Conservation (phyloP, 2,329 filamentous ascomycete species). For the Phialophora chinensis region DNA sequence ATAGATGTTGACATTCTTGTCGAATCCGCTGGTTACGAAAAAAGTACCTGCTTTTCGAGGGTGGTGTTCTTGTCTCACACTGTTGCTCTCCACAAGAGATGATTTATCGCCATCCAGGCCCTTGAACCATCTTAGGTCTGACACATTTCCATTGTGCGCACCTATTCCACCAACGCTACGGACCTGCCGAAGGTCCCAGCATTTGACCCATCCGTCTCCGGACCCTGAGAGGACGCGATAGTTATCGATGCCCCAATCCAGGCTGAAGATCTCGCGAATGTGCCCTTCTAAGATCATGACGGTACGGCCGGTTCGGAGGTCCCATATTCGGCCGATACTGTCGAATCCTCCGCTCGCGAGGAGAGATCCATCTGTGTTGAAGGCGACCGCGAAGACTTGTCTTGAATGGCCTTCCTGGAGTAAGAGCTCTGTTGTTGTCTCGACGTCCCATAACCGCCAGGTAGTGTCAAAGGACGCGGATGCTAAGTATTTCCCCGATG, state of each 20-base stretch:
- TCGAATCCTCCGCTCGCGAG: conserved; percentile 91
- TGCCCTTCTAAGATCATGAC: conserved; percentile 95
- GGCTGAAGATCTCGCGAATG: conserved; percentile 88
- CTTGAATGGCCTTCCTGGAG: conserved; percentile 94
- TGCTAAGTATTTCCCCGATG: conserved; percentile 85
- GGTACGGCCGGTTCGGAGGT: conserved; percentile 86
- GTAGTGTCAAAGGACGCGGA: conserved; percentile 96
- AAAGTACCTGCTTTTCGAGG: conserved; percentile 86
- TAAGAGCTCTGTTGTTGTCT: conserved; percentile 80
- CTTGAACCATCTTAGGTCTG: conserved; percentile 92
- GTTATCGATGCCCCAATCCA: conserved; percentile 92
- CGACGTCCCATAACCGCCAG: conserved; percentile 95
- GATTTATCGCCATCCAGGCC: conserved; percentile 73
- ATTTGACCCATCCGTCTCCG: conserved; percentile 94
- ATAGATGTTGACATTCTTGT: conserved; percentile 93
- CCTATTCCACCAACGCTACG: conserved; percentile 82
- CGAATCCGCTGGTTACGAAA: conserved; percentile 88
- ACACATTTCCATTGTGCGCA: conserved; percentile 88
- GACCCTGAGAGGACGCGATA: conserved; percentile 92
- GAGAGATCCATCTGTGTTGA: conserved; percentile 89
- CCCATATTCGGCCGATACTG: conserved; percentile 94
- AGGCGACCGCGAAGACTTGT: conserved; percentile 87
- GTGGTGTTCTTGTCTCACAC: conserved; percentile 46
- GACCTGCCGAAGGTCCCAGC: conserved; percentile 95
- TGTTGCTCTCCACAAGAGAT: conserved; percentile 30